These are phyloP conservation scores for Podospora pseudoanserina DNA, from an alignment of 495 filamentous ascomycete genomes.

Conservation along the genomic window DNA sequence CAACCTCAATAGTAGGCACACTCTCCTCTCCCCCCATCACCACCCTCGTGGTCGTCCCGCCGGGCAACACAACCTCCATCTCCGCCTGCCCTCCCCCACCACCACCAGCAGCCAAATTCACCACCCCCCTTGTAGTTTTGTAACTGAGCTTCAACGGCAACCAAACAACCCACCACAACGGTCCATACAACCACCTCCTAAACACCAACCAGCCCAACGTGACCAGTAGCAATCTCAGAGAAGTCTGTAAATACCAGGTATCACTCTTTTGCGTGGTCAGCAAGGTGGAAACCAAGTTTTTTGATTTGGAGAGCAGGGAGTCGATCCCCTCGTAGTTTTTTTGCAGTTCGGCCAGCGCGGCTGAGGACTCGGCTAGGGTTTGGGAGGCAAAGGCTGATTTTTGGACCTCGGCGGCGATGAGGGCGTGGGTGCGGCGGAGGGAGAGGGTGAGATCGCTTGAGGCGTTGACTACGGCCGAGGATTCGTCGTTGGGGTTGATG, in stretches of 20 bases:
- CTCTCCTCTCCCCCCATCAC: slow-evolving; percentile 47
- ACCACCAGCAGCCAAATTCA: slow-evolving; percentile 17
- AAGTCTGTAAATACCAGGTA: slow-evolving; percentile 91
- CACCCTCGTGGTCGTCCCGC: slow-evolving; percentile 29
- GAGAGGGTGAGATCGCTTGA: slow-evolving; percentile 80
- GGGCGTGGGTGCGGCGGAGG: slow-evolving; percentile 75
- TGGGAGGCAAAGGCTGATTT: slow-evolving; percentile 84
- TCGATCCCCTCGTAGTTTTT: slow-evolving; percentile 77
- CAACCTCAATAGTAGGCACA: slow-evolving; percentile 42
- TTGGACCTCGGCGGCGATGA: slow-evolving; percentile 77
- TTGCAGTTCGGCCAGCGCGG: slow-evolving; percentile 72
- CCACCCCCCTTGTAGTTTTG: slow-evolving; percentile 44
- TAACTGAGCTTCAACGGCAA: slow-evolving; percentile 65
- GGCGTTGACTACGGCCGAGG: slow-evolving; percentile 52
- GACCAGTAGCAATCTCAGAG: slow-evolving; percentile 71
- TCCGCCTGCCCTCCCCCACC: slow-evolving; percentile 22
- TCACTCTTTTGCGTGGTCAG: slow-evolving; percentile 87
- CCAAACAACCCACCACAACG: slow-evolving; percentile 84
- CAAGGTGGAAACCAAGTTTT: slow-evolving; percentile 72
- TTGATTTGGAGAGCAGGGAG: slow-evolving; percentile 65
- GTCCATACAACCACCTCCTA: slow-evolving; percentile 78
- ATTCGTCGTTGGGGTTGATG: slow-evolving; percentile 57
- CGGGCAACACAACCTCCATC: slow-evolving; percentile 33
- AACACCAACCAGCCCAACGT: slow-evolving; percentile 86
- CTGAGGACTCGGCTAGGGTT: slow-evolving; percentile 76